A percentile compares a stretch with the other conserved stretches of the same genome.
Evolutionary conservation across 345 rosid genomes (phyloP).

Genomic region (Melastoma malabathricum): DNA sequence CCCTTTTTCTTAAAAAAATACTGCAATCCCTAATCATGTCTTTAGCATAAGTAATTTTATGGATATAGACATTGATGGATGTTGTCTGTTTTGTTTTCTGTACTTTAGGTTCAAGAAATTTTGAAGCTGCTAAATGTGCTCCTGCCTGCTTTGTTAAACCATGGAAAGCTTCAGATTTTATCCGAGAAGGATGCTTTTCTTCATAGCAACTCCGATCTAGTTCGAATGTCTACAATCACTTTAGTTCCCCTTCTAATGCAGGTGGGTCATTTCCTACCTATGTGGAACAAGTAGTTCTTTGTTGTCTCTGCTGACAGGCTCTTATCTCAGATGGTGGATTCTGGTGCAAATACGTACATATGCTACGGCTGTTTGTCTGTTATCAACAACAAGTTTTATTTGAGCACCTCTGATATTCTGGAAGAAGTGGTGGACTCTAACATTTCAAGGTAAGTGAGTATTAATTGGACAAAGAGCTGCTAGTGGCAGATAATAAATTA

Average conservation of each 20-base stretch:
- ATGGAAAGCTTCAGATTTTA: slow-evolving; percentile 24
- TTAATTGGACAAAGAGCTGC: background rate
- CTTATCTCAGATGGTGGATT: slow-evolving; percentile 55
- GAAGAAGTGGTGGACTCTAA: slow-evolving; percentile 50
- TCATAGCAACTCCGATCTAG: slow-evolving; percentile 41
- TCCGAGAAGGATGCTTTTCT: slow-evolving; percentile 56
- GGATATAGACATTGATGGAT: no score
- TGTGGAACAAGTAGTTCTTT: slow-evolving; percentile 8
- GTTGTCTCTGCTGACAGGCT: slow-evolving; percentile 6
- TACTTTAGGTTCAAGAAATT: slow-evolving; percentile 67
- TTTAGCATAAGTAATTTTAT: no score
- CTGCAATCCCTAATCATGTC: no score
- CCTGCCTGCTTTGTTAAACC: slow-evolving; percentile 42
- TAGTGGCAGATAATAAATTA: no score
- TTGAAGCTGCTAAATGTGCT: slow-evolving; percentile 82
- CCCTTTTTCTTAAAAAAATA: no score
- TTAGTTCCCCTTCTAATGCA: slow-evolving; percentile 59
- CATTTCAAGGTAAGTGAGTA: slow-evolving; percentile 53
- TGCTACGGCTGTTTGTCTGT: slow-evolving; percentile 75
- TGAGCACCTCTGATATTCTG: slow-evolving; percentile 57
- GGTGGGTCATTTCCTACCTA: slow-evolving; percentile 31
- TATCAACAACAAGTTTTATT: slow-evolving; percentile 48
- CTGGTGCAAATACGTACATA: slow-evolving; percentile 68
- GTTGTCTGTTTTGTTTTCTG: slow-evolving; percentile 3
- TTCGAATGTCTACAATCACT: slow-evolving; percentile 49